Base-by-base conservation (phyloP, 2,329 filamentous ascomycete genomes). In the Exophiala phaeomuriformis region DNA sequence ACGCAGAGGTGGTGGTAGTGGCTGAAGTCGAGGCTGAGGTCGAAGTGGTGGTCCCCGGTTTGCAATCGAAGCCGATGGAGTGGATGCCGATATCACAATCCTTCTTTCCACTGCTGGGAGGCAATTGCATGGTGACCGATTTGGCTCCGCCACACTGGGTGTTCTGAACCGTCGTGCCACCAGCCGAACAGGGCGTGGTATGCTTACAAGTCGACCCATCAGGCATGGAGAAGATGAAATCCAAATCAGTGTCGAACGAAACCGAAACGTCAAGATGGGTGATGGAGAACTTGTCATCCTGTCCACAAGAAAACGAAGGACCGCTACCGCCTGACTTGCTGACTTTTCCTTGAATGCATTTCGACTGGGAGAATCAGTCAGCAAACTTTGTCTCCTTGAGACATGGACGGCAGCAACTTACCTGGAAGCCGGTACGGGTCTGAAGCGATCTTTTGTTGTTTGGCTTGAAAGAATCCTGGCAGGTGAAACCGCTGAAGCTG, bases 121-220 rank as follows among this genome's bases (percentile, higher is more conserved):
- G 81, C 54, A 80, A 71, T 60, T 77, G 73, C 68, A 96, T 83
- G 51, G 80, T 83, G 57, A 96, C 89, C 53, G 82, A 83, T 68
- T 79, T 88, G 61, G 91, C 90, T 71, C 90, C 90, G 80, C 90
- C 91, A 69, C 91, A 97, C 78, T 96, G 89, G 57, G 76, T 81
- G 80, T 96, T 96, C 72, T 81, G 73, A 64, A 96, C 77, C 44
- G 78, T 80, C 54, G 82, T 84, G 64, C 88, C 88, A 10, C 77
- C 74, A 51, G 77, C 74, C 60, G 77, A 80, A 80, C 88, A 94
- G 49, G 76, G 67, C 61, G 80, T 75, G 58, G 81, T 82, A 64
- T 94, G 86, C 75, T 87, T 91, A 83, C 91, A 97, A 56, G 71
- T 80, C 9, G 81, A 84, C 63, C 87, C 87, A 68, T 91, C 88